Conservation (phyloP, 768 basidiomycete genomes). For the Galerina marginata region DNA sequence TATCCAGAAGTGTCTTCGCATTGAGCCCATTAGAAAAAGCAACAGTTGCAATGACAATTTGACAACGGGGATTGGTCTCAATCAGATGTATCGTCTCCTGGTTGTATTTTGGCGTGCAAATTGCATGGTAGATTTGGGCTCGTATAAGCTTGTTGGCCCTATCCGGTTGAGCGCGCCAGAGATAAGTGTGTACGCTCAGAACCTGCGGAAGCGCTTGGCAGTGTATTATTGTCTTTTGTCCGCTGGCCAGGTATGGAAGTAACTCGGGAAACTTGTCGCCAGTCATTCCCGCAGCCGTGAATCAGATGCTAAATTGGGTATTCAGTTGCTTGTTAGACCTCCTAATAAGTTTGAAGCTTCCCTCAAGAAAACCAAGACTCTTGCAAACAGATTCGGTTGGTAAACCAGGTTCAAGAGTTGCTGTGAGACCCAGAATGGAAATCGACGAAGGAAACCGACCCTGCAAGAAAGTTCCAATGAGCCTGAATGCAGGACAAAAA, state of each 20-base stretch:
- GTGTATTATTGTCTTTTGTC: constrained; percentile 10
- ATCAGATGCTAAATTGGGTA: background rate
- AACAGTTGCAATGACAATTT: constrained; percentile 7
- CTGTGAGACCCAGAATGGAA: constrained; percentile 10
- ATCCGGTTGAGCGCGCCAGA: background rate
- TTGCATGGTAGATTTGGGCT: background rate
- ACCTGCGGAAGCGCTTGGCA: constrained; percentile 3
- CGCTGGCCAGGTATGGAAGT: constrained; percentile 9
- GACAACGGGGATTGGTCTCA: constrained; percentile 1
- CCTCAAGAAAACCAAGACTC: constrained; percentile 11
- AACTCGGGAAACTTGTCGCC: background rate
- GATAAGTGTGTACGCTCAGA: background rate
- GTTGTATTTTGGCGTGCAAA: background rate
- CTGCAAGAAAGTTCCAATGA: background rate
- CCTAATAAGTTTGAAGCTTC: constrained; percentile 5
- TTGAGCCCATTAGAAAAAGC: constrained; percentile 14
- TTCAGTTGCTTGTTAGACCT: constrained; percentile 10
- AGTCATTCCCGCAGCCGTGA: background rate
- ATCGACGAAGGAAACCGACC: background rate
- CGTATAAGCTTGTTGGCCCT: background rate
- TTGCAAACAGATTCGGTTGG: constrained; percentile 8
- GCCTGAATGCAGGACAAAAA: too few relatives aligned
- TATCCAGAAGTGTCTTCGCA: constrained; percentile 13
- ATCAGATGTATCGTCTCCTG: background rate
- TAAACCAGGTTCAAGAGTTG: background rate